Percentiles rank a stretch among this genome's conserved stretches.
Evolutionary conservation across 164 flowering plant genomes (phyloP).

Genomic region (Amborella trichopoda): DNA sequence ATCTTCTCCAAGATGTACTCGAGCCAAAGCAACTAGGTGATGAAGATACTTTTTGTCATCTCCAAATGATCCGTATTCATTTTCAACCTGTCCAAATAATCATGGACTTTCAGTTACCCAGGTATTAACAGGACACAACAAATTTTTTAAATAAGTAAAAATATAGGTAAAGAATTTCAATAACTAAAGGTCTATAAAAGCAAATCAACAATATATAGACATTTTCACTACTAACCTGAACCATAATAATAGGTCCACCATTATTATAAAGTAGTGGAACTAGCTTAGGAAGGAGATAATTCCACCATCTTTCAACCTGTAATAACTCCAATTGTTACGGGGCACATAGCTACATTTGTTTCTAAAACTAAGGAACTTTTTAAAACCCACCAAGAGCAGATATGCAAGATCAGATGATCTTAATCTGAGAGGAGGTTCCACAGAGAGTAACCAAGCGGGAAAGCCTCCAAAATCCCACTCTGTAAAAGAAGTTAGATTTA

Average conservation of each 20-base stretch:
- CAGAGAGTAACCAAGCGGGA: conserved; percentile 84
- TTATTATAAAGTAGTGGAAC: conserved; percentile 65
- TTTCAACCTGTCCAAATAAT: conserved; percentile 63
- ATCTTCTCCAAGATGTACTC: conserved; percentile 56
- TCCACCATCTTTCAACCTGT: conserved; percentile 94
- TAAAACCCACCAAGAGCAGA: conserved; percentile 47
- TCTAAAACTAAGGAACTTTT: background rate
- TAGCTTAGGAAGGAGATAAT: conserved; percentile 56
- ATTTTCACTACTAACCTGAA: conserved; percentile 81
- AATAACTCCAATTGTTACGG: too few relatives aligned
- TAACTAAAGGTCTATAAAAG: too few relatives aligned
- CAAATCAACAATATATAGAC: too few relatives aligned
- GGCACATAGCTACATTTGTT: too few relatives aligned
- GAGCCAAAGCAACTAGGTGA: conserved; percentile 56
- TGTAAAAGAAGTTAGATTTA: conserved; percentile 23
- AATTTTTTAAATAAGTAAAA: too few relatives aligned
- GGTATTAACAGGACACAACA: too few relatives aligned
- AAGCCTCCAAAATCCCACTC: conserved; percentile 99
- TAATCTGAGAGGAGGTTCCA: conserved; percentile 53
- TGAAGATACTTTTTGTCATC: conserved; percentile 75
- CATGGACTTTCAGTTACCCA: background rate
- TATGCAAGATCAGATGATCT: conserved; percentile 85
- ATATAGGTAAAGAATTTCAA: too few relatives aligned
- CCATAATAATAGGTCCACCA: conserved; percentile 95
- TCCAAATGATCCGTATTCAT: conserved; percentile 94